Evolutionary conservation across 768 basidiomycete genomes (phyloP).

Genomic region (Psilocybe cyanescens): DNA sequence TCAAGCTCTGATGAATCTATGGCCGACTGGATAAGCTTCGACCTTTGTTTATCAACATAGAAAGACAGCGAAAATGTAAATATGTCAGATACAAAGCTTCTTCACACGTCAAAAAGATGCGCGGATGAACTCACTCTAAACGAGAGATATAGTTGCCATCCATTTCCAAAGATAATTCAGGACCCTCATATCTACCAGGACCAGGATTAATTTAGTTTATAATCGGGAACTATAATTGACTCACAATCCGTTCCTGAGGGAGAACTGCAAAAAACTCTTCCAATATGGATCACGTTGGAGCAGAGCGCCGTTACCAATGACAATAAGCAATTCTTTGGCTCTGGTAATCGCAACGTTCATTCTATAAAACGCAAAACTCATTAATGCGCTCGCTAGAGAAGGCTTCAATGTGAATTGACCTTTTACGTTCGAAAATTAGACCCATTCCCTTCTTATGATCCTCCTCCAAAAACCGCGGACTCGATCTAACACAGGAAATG

Average conservation of each 20-base stretch:
- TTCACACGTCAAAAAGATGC: conserved; percentile 4
- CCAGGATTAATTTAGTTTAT: not conserved
- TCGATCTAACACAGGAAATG: conserved; percentile 53
- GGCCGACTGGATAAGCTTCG: conserved; percentile 19
- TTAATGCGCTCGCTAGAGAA: not conserved
- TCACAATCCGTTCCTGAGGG: conserved; percentile 48
- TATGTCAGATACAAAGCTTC: conserved; percentile 6
- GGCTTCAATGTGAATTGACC: conserved; percentile 30
- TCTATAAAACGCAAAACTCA: conserved; percentile 25
- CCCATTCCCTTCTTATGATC: conserved; percentile 49
- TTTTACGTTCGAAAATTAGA: conserved; percentile 47
- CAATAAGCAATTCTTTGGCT: conserved; percentile 54
- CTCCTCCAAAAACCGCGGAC: conserved; percentile 49
- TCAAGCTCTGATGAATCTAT: conserved; percentile 18
- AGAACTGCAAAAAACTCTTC: conserved; percentile 53
- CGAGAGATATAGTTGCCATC: conserved; percentile 54
- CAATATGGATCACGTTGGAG: conserved; percentile 52
- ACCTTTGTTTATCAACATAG: conserved; percentile 15
- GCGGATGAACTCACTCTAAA: conserved; percentile 40
- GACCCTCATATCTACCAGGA: conserved; percentile 44
- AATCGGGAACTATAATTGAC: conserved; percentile 13
- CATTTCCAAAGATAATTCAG: conserved; percentile 43
- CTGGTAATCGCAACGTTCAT: conserved; percentile 61
- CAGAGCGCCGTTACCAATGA: conserved; percentile 48
- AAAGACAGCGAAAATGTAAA: conserved; percentile 1